Conservation (phyloP, 2,329 filamentous ascomycete genomes). For the Malbranchea zuffiana region DNA sequence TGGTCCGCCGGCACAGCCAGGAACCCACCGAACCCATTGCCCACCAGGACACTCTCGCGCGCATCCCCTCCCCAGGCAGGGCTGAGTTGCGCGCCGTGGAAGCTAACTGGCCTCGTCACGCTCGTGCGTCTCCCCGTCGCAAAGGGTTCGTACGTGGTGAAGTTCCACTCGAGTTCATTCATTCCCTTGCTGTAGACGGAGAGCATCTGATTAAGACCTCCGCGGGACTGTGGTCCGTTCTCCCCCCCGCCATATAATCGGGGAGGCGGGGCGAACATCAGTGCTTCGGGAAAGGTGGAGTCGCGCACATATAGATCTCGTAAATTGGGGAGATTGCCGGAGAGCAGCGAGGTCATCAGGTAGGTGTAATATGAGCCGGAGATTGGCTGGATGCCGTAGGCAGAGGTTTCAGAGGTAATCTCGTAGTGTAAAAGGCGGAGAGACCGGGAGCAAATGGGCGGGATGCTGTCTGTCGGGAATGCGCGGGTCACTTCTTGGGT, state of each 20-base stretch:
- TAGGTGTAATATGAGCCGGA: slow-evolving; percentile 67
- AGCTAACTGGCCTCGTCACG: slow-evolving; percentile 37
- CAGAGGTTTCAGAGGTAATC: slow-evolving; percentile 51
- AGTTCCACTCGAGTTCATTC: slow-evolving; percentile 58
- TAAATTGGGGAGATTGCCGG: slow-evolving; percentile 62
- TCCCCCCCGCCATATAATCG: slow-evolving; percentile 39
- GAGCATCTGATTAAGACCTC: slow-evolving; percentile 43
- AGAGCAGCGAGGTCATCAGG: slow-evolving; percentile 69
- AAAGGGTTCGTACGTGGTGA: slow-evolving; percentile 48
- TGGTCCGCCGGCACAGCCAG: slow-evolving; percentile 51
- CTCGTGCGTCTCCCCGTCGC: slow-evolving; percentile 26
- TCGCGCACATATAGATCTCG: slow-evolving; percentile 76
- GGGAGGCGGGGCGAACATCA: slow-evolving; percentile 59
- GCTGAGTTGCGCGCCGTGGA: slow-evolving; percentile 37
- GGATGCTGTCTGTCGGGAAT: slow-evolving; percentile 46
- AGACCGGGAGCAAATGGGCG: slow-evolving; percentile 56
- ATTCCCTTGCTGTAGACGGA: slow-evolving; percentile 57
- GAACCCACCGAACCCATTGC: slow-evolving; percentile 57
- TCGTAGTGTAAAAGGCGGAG: slow-evolving; percentile 71
- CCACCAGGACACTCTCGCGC: slow-evolving; percentile 52
- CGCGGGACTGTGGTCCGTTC: slow-evolving; percentile 18
- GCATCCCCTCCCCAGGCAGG: slow-evolving; percentile 50
- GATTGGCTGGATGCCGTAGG: slow-evolving; percentile 45
- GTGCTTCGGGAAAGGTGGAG: slow-evolving; percentile 65
- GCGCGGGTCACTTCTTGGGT: slow-evolving; percentile 46